Percentiles rank a stretch among this genome's conserved stretches.
Conservation (phyloP, 208 protist genomes). For the Leishmania turanica region DNA sequence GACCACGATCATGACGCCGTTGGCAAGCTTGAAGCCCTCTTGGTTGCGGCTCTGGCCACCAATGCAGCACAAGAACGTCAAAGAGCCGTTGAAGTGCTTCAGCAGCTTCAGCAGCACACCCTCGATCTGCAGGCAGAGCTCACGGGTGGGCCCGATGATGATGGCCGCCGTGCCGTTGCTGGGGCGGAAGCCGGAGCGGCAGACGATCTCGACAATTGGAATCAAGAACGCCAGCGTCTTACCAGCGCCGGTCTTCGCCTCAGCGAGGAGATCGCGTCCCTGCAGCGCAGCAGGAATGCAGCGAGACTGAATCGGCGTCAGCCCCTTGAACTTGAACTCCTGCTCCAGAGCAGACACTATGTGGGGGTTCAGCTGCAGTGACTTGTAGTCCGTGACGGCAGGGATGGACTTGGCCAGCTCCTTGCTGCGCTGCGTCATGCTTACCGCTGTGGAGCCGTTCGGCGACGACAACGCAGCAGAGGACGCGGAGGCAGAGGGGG, state of each 20-base stretch:
- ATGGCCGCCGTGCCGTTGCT: constrained; percentile 97
- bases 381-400: constrained; percentile 77
- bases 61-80: constrained; percentile 92
- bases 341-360: constrained; percentile 77
- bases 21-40: constrained; percentile 89
- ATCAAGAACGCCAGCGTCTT: constrained; percentile 99
- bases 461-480: not conserved
- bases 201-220: constrained; percentile 98
- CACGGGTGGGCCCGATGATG: constrained; percentile 98
- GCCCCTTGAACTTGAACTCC: constrained; percentile 94
- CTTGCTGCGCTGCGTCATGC: constrained; percentile 24
- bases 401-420: constrained; percentile 45
- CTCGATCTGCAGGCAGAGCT: constrained; percentile 99
- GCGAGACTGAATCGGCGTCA: constrained; percentile 96
- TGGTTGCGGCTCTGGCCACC: constrained; percentile 91
- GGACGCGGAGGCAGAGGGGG: not conserved
- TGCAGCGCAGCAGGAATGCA: constrained; percentile 90
- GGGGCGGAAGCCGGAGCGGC: constrained; percentile 93
- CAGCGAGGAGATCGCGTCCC: constrained; percentile 90
- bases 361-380: constrained; percentile 88
- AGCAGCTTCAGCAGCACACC: constrained; percentile 95
- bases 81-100: constrained; percentile 90
- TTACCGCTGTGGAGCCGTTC: constrained; percentile 1
- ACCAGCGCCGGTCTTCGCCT: constrained; percentile 95
- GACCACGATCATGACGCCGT: constrained; percentile 91